A percentile compares a stretch with the other conserved stretches of the same genome.
Evolutionary conservation across 164 flowering plant species (phyloP).

Genomic region (Euptelea pleiosperma): DNA sequence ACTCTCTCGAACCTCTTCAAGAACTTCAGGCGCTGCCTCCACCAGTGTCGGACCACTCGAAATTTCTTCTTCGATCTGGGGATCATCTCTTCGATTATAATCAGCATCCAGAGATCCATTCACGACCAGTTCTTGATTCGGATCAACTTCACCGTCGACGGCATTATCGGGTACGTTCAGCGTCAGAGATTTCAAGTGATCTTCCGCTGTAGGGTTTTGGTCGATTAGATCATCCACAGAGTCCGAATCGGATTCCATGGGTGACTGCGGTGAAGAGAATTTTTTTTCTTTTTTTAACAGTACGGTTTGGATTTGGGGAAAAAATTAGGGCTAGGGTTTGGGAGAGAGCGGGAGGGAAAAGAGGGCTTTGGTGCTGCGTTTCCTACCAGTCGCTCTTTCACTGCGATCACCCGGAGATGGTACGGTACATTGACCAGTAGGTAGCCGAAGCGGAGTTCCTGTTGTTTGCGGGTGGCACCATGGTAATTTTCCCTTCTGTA

Average conservation of each 20-base stretch:
- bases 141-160: neutral
- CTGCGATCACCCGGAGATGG: too few relatives aligned
- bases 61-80: slow-evolving; percentile 11
- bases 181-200: slow-evolving; percentile 27
- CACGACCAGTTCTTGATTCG: neutral
- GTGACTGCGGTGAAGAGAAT: too few relatives aligned
- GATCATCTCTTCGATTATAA: slow-evolving; percentile 2
- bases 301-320: neutral
- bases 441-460: too few relatives aligned
- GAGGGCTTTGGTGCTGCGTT: too few relatives aligned
- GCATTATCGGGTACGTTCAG: slow-evolving; percentile 3
- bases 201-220: slow-evolving; percentile 29
- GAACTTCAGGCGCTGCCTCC: slow-evolving; percentile 1
- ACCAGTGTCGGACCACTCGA: neutral
- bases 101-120: slow-evolving; percentile 12
- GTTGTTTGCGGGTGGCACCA: too few relatives aligned
- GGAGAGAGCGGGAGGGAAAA: too few relatives aligned
- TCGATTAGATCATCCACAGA: slow-evolving; percentile 28
- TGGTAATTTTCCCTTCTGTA: too few relatives aligned
- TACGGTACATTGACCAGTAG: too few relatives aligned
- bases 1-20: slow-evolving; percentile 14
- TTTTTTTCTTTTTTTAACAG: too few relatives aligned
- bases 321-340: neutral
- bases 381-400: too few relatives aligned
- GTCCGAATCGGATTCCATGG: slow-evolving; percentile 34